These are phyloP conservation scores for Ophiobolus disseminans DNA, from an alignment of 2,329 filamentous ascomycete species.

Conservation along the genomic window DNA sequence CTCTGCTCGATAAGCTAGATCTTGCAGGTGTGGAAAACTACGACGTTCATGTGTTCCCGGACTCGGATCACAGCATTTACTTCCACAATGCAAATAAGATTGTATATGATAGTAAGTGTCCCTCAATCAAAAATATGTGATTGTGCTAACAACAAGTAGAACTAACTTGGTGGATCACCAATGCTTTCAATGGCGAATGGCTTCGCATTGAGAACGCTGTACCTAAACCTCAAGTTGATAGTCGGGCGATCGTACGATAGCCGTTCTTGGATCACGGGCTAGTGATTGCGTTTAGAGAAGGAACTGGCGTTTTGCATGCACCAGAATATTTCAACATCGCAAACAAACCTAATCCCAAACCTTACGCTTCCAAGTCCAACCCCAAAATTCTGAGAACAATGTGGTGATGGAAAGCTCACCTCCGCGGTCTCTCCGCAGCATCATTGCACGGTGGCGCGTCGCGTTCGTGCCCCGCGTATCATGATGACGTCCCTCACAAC, in stretches of 20 bases:
- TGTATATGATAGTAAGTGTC: slow-evolving; percentile 85
- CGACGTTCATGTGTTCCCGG: slow-evolving; percentile 94
- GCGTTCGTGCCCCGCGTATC: slow-evolving; percentile 27
- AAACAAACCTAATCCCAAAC: background rate
- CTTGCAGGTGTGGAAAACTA: slow-evolving; percentile 86
- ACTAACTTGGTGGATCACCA: slow-evolving; percentile 88
- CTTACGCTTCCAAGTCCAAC: no score
- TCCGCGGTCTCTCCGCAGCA: slow-evolving; percentile 4
- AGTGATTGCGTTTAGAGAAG: no score
- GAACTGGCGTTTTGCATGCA: background rate
- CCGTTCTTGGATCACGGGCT: background rate
- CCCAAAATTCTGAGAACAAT: background rate
- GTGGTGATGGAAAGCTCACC: background rate
- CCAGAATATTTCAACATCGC: background rate
- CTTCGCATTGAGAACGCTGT: slow-evolving; percentile 63
- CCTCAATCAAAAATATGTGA: background rate
- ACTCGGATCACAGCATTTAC: slow-evolving; percentile 92
- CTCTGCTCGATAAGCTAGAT: slow-evolving; percentile 85
- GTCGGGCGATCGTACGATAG: slow-evolving; percentile 21
- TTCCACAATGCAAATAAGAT: slow-evolving; percentile 93
- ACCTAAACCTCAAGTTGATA: slow-evolving; percentile 50
- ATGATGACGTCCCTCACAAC: slow-evolving; percentile 24
- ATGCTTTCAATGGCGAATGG: slow-evolving; percentile 98
- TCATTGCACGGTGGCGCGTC: slow-evolving; percentile 22
- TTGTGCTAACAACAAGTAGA: slow-evolving; percentile 56